Conservation (phyloP, 345 rosid genomes). For the Cardamine occulta region DNA sequence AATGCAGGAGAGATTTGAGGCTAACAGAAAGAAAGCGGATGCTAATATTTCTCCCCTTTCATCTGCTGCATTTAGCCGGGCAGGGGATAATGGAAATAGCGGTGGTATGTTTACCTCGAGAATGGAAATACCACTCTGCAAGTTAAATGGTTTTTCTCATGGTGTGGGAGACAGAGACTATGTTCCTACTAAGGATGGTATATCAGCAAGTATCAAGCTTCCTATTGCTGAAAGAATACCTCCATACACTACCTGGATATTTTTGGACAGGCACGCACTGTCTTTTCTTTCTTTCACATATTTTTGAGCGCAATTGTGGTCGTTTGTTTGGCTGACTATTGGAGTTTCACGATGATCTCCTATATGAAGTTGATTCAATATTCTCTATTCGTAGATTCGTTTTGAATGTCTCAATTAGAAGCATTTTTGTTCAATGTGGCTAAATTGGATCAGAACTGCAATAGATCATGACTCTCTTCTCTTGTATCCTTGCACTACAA, state of each 20-base stretch:
- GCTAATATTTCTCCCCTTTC: slow-evolving; percentile 49
- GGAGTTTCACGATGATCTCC: slow-evolving; percentile 6
- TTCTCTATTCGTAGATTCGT: not conserved
- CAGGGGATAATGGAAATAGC: slow-evolving; percentile 46
- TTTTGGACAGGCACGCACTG: slow-evolving; percentile 77
- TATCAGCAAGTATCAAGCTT: slow-evolving; percentile 55
- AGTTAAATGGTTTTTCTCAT: slow-evolving; percentile 57
- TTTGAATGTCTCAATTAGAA: not conserved
- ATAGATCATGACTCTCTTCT: not conserved
- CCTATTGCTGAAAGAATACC: slow-evolving; percentile 76
- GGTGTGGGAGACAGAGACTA: slow-evolving; percentile 72
- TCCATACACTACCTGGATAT: slow-evolving; percentile 94
- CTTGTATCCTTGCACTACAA: not conserved
- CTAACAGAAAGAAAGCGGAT: slow-evolving; percentile 64
- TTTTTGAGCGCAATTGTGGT: slow-evolving; percentile 1
- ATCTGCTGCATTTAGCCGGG: slow-evolving; percentile 53
- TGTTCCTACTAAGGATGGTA: slow-evolving; percentile 64
- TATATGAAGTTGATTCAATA: not conserved
- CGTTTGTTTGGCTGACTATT: not conserved
- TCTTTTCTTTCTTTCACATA: slow-evolving; percentile 1
- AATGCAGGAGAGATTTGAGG: slow-evolving; percentile 71
- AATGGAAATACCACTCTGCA: slow-evolving; percentile 61
- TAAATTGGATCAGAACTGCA: not conserved
- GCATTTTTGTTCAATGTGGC: slow-evolving; percentile 6
- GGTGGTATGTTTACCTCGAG: slow-evolving; percentile 49